Evolutionary conservation across 163 green algal species (phyloP), one percentile per base, ranked within the genome.

Genomic region (Scenedesmus sp.): DNA sequence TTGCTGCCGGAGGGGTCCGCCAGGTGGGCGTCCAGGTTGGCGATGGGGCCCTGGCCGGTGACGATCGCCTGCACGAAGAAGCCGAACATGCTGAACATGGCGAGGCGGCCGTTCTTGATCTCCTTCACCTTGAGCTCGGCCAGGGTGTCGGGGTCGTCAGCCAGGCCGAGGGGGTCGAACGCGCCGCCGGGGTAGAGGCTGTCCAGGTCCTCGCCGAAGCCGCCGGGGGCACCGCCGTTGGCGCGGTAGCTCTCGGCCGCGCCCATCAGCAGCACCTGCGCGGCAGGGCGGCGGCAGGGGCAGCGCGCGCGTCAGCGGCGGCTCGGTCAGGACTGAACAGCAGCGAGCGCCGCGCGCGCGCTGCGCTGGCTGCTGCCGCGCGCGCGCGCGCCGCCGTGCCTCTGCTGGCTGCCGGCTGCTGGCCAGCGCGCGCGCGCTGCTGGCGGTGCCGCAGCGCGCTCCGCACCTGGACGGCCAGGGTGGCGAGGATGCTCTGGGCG

Each of bases 161-260:
- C 89, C 77, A 94, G 85, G 73, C 84, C 82, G 51, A 95, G 78
- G 56, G 92, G 91, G 83, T 98, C 94, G 83, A 98, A 97, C 83
- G 90, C 85, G 63, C 89, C 88, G 81, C 93, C 93, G 48, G 92
- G 92, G 91, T 97, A 94, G 73, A 95, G 88, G 67, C 77, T 51
- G 86, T 97, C 92, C 57, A 94, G 88, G 78, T 86, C 91, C 84
- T 95, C 90, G 63, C 85, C 90, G 26, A 79, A 58, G 45, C 53
- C 63, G 64, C 83, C 85, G 26, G 84, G 70, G 36, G 80, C 84
- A 76, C 91, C 87, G 78, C 94, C 90, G 75, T 92, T 94, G 50
- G 92, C 90, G 56, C 95, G 92, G 94, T 95, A 99, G 58, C 86
- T 89, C 94, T 98, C 95, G 84, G 92, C 87, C 51, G 89, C 78